A percentile compares a stretch with the other conserved stretches of the same genome.
Evolutionary conservation across 768 basidiomycete species (phyloP).

Genomic region (Mycena capillaripes): DNA sequence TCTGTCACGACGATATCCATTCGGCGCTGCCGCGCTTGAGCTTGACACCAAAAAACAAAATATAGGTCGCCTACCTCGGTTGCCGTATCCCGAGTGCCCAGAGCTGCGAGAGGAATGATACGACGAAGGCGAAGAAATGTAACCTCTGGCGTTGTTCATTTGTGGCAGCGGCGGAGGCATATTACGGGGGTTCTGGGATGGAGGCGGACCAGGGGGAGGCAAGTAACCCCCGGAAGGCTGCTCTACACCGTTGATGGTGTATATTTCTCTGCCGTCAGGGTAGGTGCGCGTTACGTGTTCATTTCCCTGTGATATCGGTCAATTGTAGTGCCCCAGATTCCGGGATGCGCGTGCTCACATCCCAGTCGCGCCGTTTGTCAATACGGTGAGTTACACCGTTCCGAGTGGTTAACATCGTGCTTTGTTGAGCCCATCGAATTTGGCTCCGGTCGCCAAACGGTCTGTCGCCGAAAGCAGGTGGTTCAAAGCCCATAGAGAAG

Average conservation of each 20-base stretch:
- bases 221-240: slow-evolving; percentile 53
- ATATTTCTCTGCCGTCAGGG: slow-evolving; percentile 76
- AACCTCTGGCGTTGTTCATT: slow-evolving; percentile 24
- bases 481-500: slow-evolving; percentile 29
- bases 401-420: slow-evolving; percentile 66
- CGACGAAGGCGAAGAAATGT: slow-evolving; percentile 35
- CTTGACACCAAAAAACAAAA: not conserved
- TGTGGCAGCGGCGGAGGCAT: slow-evolving; percentile 35
- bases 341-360: slow-evolving; percentile 57
- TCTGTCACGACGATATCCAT: slow-evolving; percentile 27
- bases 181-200: slow-evolving; percentile 28
- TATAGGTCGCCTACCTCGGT: not conserved
- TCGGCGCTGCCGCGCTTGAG: slow-evolving; percentile 18
- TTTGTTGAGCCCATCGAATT: slow-evolving; percentile 66
- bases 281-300: slow-evolving; percentile 77
- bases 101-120: slow-evolving; percentile 31
- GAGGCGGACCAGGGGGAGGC: slow-evolving; percentile 32
- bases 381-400: slow-evolving; percentile 80
- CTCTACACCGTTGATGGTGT: slow-evolving; percentile 78
- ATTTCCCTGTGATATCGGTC: slow-evolving; percentile 67
- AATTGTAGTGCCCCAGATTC: slow-evolving; percentile 14
- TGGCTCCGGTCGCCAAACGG: slow-evolving; percentile 44
- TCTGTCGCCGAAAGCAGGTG: slow-evolving; percentile 46
- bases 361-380: slow-evolving; percentile 65
- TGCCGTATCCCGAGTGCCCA: slow-evolving; percentile 13